These are phyloP conservation scores for Claviceps monticola DNA, from an alignment of 2,329 filamentous ascomycete species.

Conservation along the genomic window DNA sequence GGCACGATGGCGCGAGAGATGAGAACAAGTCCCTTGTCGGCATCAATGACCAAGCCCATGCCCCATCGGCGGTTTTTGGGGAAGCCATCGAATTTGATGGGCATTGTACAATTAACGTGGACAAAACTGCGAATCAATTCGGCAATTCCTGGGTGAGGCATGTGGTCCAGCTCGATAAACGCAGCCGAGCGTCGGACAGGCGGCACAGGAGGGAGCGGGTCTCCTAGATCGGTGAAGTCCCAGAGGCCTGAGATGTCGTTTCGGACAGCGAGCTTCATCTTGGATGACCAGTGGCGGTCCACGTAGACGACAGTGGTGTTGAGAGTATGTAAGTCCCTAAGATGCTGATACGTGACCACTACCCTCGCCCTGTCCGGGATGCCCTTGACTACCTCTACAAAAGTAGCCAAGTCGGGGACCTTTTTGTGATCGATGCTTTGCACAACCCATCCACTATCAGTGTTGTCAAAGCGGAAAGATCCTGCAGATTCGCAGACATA, in stretches of 20 bases:
- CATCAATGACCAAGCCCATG: slow-evolving; percentile 94
- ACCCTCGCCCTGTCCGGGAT: slow-evolving; percentile 76
- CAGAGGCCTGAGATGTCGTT: slow-evolving; percentile 85
- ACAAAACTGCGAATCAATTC: slow-evolving; percentile 93
- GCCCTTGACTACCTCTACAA: slow-evolving; percentile 77
- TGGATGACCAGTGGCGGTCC: slow-evolving; percentile 88
- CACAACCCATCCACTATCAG: slow-evolving; percentile 84
- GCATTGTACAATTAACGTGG: slow-evolving; percentile 82
- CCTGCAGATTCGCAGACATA: slow-evolving; percentile 91
- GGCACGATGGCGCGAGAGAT: slow-evolving; percentile 91
- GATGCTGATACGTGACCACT: slow-evolving; percentile 90
- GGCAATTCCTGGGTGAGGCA: slow-evolving; percentile 78
- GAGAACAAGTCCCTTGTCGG: slow-evolving; percentile 85
- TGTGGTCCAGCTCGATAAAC: slow-evolving; percentile 84
- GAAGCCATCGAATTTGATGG: slow-evolving; percentile 94
- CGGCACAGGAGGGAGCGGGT: slow-evolving; percentile 60
- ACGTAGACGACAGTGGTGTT: slow-evolving; percentile 87
- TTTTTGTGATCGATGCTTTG: slow-evolving; percentile 87
- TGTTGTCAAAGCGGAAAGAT: slow-evolving; percentile 87
- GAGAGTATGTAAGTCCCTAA: slow-evolving; percentile 84
- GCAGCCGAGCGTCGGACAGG: slow-evolving; percentile 66
- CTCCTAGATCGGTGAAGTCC: slow-evolving; percentile 82
- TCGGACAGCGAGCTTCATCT: slow-evolving; percentile 83
- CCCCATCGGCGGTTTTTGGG: slow-evolving; percentile 88
- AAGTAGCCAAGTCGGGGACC: slow-evolving; percentile 73